Evolutionary conservation across 192 early-diverging fungal genomes (phyloP).

Genomic region (Coemansia sp.): DNA sequence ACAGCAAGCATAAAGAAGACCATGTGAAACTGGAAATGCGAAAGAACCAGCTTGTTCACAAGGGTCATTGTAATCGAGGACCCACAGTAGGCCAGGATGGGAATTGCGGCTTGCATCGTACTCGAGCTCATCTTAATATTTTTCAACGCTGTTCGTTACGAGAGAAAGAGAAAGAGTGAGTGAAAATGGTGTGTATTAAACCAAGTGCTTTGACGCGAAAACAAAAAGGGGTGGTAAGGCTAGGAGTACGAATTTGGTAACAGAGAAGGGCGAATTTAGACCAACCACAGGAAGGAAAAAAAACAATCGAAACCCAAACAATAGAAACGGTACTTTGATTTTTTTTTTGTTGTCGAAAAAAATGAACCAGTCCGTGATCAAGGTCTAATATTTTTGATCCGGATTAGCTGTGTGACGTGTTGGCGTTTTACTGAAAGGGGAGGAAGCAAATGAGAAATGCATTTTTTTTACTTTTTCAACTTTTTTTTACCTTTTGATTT

Average conservation of each 20-base stretch:
- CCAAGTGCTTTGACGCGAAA: neutral
- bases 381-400: neutral
- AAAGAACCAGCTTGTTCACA: constrained; percentile 84
- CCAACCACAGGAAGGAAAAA: no score
- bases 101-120: constrained; percentile 55
- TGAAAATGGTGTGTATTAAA: neutral
- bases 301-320: no score
- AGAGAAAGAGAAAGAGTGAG: neutral
- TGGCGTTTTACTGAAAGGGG: neutral
- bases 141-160: neutral
- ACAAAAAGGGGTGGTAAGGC: no score
- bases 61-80: constrained; percentile 90
- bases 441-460: neutral
- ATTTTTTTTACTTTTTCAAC: neutral
- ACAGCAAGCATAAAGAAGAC: constrained; percentile 78
- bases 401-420: constrained; percentile 2
- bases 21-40: constrained; percentile 81
- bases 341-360: neutral
- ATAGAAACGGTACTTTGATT: no score
- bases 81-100: constrained; percentile 84
- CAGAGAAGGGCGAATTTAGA: no score
- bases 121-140: constrained; percentile 35
- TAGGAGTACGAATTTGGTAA: no score
- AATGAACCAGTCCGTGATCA: neutral
- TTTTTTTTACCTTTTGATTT: neutral